Conservation (phyloP, 495 filamentous ascomycete genomes). For the Penicillium taxi region DNA sequence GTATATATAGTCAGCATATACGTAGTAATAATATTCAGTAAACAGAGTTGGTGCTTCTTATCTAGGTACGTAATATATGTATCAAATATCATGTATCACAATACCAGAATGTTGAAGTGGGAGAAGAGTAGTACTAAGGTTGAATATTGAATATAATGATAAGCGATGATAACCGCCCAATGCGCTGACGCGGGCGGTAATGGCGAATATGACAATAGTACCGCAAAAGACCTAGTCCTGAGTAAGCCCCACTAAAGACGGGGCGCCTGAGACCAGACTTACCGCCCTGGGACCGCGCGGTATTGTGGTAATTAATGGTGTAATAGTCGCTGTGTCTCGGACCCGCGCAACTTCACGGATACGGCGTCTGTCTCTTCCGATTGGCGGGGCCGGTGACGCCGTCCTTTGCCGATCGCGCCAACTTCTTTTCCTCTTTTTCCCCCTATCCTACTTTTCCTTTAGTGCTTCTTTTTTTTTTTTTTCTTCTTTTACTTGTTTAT, state of each 20-base stretch:
- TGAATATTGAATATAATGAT: slow-evolving; percentile 3
- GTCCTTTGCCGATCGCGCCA: slow-evolving; percentile 41
- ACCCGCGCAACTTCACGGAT: slow-evolving; percentile 17
- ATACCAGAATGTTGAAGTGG: not conserved
- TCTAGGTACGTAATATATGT: too few relatives aligned
- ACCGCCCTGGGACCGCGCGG: slow-evolving; percentile 24
- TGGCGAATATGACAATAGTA: slow-evolving; percentile 10
- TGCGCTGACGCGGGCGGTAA: slow-evolving; percentile 19
- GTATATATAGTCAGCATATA: too few relatives aligned
- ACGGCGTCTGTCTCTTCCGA: slow-evolving; percentile 21
- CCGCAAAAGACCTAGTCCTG: slow-evolving; percentile 1
- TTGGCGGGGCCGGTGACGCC: slow-evolving; percentile 23
- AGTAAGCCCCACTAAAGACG: slow-evolving; percentile 11
- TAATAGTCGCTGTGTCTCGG: too few relatives aligned
- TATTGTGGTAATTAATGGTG: slow-evolving; percentile 18
- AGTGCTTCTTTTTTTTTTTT: slow-evolving; percentile 3
- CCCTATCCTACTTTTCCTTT: slow-evolving; percentile 5
- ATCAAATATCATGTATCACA: too few relatives aligned
- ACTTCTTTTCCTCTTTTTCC: slow-evolving; percentile 11
- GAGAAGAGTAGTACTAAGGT: not conserved
- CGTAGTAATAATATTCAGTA: too few relatives aligned
- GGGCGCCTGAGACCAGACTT: too few relatives aligned
- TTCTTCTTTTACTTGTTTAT: too few relatives aligned
- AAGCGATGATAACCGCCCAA: slow-evolving; percentile 30
- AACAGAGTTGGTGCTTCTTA: too few relatives aligned